Evolutionary conservation across 176 grass and related monocot genomes (phyloP), one percentile per base, ranked within the genome.

Genomic region (Poa pratensis): DNA sequence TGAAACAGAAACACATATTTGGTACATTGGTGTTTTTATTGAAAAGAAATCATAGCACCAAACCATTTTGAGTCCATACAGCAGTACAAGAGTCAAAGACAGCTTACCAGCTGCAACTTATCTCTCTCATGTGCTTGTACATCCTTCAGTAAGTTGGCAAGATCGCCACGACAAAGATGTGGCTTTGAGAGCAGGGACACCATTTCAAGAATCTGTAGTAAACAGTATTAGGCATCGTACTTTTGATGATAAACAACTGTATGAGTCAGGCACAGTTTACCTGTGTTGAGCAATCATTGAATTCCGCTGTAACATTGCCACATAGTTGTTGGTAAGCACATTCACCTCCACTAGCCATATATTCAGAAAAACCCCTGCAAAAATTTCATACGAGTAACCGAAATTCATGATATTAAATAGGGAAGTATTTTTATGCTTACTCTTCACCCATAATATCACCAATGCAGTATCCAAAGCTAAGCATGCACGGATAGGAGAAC

Each of bases 231-330:
- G 81, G 48, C 50, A 54, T 10, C 0, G 10, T 28, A 32, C 11
- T 22, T 53, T 89, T 43, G 17, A 53, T 35, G 35, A 79, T 42
- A 90, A 48, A 18, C 69, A 86, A 83, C 3, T 54, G 70, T 22
- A 79, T 26, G 24, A 32, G 54, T 53, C 7, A 27, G 19, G 54
- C 43, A 54, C 2, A 63, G 40, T 42, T 78, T 86, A 98, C 96
- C 76, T 96, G 86, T 94, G 94, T 98, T 48, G 93, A 98, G 86
- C 93, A 98, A 85, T 95, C 93, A 84, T 94, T 98, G 88, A 98
- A 98, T 66, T 94, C 96, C 0, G 76, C 69, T 35, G 93, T 96
- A 69, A 98, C 87, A 81, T 69, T 87, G 50, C 84, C 66, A 75
- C 96, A 98, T 46, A 96, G 86, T 68, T 95, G 61, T 82, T 96